Conservation (phyloP, 2,329 filamentous ascomycete species). For the Grosmannia huntii region DNA sequence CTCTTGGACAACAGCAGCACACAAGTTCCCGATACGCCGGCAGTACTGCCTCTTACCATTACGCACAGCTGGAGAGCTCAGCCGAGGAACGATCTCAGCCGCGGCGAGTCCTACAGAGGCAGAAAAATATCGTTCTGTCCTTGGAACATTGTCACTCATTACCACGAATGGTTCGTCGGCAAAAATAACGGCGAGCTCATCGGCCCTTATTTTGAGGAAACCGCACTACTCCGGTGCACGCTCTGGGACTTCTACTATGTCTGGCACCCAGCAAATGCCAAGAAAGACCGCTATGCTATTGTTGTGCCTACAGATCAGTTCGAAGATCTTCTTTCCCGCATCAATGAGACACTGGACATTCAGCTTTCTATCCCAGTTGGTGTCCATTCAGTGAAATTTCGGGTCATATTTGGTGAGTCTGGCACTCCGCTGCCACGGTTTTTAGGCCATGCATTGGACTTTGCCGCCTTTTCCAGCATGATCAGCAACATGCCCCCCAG, state of each 20-base stretch:
- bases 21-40: neutral
- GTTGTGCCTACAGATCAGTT: conserved; percentile 59
- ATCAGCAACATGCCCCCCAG: conserved; percentile 9
- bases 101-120: neutral
- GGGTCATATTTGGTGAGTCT: conserved; percentile 46
- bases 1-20: neutral
- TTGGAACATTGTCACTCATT: conserved; percentile 41
- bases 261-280: conserved; percentile 33
- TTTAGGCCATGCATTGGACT: conserved; percentile 42
- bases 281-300: conserved; percentile 39
- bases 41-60: neutral
- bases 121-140: conserved; percentile 26
- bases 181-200: conserved; percentile 36
- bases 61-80: neutral
- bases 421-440: conserved; percentile 54
- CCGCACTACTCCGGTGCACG: conserved; percentile 43
- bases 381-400: conserved; percentile 39
- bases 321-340: conserved; percentile 45
- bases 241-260: conserved; percentile 70
- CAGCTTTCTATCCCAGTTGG: conserved; percentile 43
- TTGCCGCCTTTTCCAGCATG: conserved; percentile 21
- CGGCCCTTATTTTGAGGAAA: conserved; percentile 38
- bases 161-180: conserved; percentile 46
- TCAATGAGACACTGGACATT: conserved; percentile 47
- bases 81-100: neutral